phyloP scores from a whole-genome alignment of 192 early-diverging fungal species.

The Chytriomyces sp. region DNA sequence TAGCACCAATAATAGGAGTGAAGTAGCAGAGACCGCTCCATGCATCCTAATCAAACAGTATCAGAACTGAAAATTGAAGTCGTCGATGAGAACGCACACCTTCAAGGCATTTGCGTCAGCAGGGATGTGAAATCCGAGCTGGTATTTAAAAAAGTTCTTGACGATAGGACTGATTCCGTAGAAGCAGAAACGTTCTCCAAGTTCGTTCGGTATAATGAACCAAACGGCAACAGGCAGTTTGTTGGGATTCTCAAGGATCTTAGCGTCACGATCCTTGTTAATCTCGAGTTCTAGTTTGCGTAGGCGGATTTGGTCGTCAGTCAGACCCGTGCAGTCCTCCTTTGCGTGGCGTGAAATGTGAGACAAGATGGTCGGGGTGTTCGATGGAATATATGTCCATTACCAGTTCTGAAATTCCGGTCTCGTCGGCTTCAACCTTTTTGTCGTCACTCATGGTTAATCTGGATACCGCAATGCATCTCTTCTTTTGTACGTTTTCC shows the following conservation, averaged over 20 bases:
- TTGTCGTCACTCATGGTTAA: no score
- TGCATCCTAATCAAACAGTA: slow-evolving; percentile 19
- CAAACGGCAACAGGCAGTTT: slow-evolving; percentile 5
- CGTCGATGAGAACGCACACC: no score
- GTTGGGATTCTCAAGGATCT: slow-evolving; percentile 45
- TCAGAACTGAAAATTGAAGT: no score
- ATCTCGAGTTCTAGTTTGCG: slow-evolving; percentile 50
- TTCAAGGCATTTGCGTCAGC: slow-evolving; percentile 34
- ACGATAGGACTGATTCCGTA: slow-evolving; percentile 63
- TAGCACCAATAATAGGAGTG: slow-evolving; percentile 62
- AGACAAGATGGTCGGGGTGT: no score
- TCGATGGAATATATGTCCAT: no score
- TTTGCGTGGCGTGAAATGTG: no score
- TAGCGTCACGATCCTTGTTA: slow-evolving; percentile 54
- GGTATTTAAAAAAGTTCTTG: slow-evolving; percentile 40
- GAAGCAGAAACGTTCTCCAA: slow-evolving; percentile 60
- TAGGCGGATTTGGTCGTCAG: no score
- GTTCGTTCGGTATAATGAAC: slow-evolving; percentile 56
- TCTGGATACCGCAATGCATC: no score
- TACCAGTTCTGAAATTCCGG: no score
- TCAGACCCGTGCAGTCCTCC: no score
- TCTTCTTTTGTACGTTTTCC: no score
- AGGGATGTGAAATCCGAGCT: slow-evolving; percentile 34
- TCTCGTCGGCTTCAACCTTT: no score
- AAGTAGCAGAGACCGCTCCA: slow-evolving; percentile 38